phyloP scores from a whole-genome alignment of 73 alveolate genomes.

The Stentor coeruleus region DNA sequence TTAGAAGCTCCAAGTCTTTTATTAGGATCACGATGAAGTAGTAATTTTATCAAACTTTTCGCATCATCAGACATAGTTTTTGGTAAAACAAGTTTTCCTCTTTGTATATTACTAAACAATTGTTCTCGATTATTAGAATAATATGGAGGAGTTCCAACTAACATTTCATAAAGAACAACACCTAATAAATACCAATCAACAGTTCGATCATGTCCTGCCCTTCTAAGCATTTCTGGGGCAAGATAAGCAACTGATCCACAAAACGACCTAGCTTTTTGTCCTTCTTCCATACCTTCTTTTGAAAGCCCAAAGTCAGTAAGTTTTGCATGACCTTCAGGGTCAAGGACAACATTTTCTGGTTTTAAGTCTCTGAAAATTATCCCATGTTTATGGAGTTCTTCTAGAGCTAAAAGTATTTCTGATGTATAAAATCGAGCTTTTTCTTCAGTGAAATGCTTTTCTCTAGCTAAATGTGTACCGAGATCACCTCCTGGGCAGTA shows the following conservation, averaged over 20 bases:
- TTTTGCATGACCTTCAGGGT: slow-evolving; percentile 92
- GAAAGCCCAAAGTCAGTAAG: slow-evolving; percentile 92
- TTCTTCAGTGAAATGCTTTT: slow-evolving; percentile 78
- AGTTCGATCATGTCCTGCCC: slow-evolving; percentile 88
- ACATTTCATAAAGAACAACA: slow-evolving; percentile 85
- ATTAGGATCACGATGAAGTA: slow-evolving; percentile 1
- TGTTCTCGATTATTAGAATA: slow-evolving; percentile 79
- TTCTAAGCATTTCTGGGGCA: slow-evolving; percentile 88
- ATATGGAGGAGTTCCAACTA: slow-evolving; percentile 85
- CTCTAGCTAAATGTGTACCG: slow-evolving; percentile 66
- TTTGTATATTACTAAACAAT: slow-evolving; percentile 81
- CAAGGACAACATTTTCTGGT: slow-evolving; percentile 92
- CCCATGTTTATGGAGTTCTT: slow-evolving; percentile 79
- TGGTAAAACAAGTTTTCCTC: slow-evolving; percentile 82
- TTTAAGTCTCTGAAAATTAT: slow-evolving; percentile 90
- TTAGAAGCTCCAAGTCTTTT: slow-evolving; percentile 18
- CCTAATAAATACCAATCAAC: slow-evolving; percentile 96
- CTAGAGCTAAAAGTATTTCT: slow-evolving; percentile 84
- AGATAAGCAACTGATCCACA: slow-evolving; percentile 91
- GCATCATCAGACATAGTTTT: slow-evolving; percentile 68
- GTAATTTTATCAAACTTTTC: slow-evolving; percentile 54
- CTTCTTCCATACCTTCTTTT: slow-evolving; percentile 68
- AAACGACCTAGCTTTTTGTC: slow-evolving; percentile 62
- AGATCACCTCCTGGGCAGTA: slow-evolving; percentile 88
- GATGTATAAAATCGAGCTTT: slow-evolving; percentile 74